phyloP scores from a whole-genome alignment of 768 basidiomycete genomes.

The Tricholomella constricta region DNA sequence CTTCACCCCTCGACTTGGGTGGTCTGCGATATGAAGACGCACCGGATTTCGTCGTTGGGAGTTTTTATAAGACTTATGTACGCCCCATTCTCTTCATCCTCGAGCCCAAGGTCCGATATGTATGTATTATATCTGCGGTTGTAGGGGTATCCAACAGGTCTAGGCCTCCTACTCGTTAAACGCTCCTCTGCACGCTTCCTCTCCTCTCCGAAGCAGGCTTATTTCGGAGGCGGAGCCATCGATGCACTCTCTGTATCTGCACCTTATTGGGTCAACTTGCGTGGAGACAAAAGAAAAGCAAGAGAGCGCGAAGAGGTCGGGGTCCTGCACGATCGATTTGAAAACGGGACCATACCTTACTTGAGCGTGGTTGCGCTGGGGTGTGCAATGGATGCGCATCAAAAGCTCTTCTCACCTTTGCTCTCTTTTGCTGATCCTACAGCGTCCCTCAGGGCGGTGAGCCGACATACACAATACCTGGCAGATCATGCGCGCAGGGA shows the following conservation, averaged over 20 bases:
- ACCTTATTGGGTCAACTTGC: slow-evolving; percentile 14
- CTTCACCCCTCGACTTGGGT: slow-evolving; percentile 14
- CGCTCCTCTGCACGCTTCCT: slow-evolving; percentile 15
- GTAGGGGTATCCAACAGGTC: slow-evolving; percentile 16
- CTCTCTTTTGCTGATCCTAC: not conserved
- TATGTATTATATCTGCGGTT: not conserved
- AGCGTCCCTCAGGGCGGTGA: slow-evolving; percentile 12
- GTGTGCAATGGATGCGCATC: slow-evolving; percentile 12
- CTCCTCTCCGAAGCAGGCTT: not conserved
- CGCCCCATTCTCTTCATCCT: not conserved
- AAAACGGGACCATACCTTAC: slow-evolving; percentile 15
- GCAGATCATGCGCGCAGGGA: slow-evolving; percentile 1
- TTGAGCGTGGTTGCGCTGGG: slow-evolving; percentile 11
- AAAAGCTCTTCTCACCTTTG: slow-evolving; percentile 8
- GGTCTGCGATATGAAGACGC: slow-evolving; percentile 8
- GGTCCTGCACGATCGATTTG: slow-evolving; percentile 12
- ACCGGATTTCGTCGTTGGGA: slow-evolving; percentile 16
- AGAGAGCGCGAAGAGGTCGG: not conserved
- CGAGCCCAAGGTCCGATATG: no score
- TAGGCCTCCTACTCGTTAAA: slow-evolving; percentile 18
- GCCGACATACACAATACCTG: slow-evolving; percentile 6
- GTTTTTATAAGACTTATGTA: slow-evolving; percentile 19
- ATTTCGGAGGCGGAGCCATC: slow-evolving; percentile 16
- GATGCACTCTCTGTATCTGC: slow-evolving; percentile 13
- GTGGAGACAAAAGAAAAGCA: slow-evolving; percentile 14